A percentile compares a stretch with the other conserved stretches of the same genome.
Conservation (phyloP, 1,284 basidiomycete genomes). For the Irpex sp. region DNA sequence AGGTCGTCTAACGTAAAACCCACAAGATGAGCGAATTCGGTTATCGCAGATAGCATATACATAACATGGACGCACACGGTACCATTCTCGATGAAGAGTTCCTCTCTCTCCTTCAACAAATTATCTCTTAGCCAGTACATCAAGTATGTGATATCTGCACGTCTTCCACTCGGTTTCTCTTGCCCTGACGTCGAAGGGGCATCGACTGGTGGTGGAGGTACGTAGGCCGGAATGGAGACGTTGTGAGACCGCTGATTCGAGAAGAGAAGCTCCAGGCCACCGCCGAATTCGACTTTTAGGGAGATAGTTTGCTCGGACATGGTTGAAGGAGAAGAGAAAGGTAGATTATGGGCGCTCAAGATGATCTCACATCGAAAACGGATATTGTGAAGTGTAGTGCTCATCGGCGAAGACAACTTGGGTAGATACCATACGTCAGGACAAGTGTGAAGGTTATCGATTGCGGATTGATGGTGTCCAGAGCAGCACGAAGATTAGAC, state of each 20-base stretch:
- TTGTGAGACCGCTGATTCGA: conserved; percentile 59
- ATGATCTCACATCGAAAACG: neutral
- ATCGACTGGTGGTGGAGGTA: conserved; percentile 20
- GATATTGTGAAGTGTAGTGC: neutral
- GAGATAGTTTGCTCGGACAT: conserved; percentile 15
- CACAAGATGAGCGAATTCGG: no score
- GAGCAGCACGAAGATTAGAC: neutral
- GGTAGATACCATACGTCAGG: no score
- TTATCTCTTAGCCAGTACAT: conserved; percentile 78
- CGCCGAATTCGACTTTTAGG: conserved; percentile 66
- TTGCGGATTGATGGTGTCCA: neutral
- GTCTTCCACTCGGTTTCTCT: conserved; percentile 32
- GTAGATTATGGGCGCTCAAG: conserved; percentile 2
- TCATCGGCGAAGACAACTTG: neutral
- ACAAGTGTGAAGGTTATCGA: no score
- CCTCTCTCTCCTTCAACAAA: conserved; percentile 78
- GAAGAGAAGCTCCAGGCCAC: conserved; percentile 82
- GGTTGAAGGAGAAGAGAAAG: neutral
- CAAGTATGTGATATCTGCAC: conserved; percentile 68
- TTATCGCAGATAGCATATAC: no score
- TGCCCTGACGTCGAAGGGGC: conserved; percentile 5
- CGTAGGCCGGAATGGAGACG: conserved; percentile 50
- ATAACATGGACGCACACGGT: conserved; percentile 58
- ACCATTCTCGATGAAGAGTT: conserved; percentile 85
- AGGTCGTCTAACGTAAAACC: conserved; percentile 61